Evolutionary conservation across 2,329 filamentous ascomycete genomes (phyloP), one percentile per base, ranked within the genome.

Genomic region (Macrophomina pseudophaseolina): DNA sequence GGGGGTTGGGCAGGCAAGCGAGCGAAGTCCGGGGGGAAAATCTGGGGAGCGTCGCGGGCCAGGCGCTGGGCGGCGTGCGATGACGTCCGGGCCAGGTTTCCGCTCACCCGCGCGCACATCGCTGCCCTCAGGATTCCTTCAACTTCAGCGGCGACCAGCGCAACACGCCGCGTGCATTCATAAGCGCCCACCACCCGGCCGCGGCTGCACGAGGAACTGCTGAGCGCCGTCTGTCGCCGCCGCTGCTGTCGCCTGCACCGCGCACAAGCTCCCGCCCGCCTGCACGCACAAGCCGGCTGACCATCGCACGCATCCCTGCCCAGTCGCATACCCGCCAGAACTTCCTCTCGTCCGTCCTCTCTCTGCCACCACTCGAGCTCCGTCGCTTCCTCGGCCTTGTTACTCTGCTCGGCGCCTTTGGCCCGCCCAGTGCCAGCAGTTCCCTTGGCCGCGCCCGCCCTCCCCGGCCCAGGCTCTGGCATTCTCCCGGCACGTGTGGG

Each of bases 291-390:
- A 18, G 30, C 58, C 58, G 44, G 42, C 58, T 62, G 58, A 62
- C 58, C 58, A 62, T 62, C 58, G 28, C 56, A 16, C 58, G 28
- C 58, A 62, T 35, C 58, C 58, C 58, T 62, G 58, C 32, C n/a
- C 28, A 23, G 23, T 35, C 14, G 7, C 32, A 35, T 32, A 48
- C 18, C 58, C 42, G 32, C 58, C 33, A 38, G 30, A 48, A 67
- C 66, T 67, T 67, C 66, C 66, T 67, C 66, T 67, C 66, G 66
- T 67, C 66, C 66, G 66, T 49, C 58, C 42, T 35, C 23, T 12
- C 32, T 62, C 58, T 48, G 42, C 42, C n/a, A 62, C 58, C 32
- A 11, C 14, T 28, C n/a, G 14, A 18, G 4, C 44, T 44, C 18
- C 46, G 32, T 46, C 42, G 44, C 42, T 35, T 49, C 52, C 51